Conservation (phyloP, 2,329 filamentous ascomycete genomes). For the Ascochyta clinopodiicola region DNA sequence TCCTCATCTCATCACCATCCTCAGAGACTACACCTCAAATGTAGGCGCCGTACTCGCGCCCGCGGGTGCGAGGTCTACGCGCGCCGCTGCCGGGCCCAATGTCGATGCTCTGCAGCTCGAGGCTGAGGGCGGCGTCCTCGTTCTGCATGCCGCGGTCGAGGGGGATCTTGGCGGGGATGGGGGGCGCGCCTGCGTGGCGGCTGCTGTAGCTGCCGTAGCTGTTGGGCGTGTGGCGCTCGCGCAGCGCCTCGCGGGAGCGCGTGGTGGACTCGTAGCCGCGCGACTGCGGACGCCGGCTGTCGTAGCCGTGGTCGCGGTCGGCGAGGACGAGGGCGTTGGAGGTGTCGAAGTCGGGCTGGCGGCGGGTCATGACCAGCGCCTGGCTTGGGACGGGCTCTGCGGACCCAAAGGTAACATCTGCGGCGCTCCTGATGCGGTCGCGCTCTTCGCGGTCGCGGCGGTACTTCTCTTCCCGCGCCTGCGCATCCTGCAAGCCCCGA, state of each 20-base stretch:
- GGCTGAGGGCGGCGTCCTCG: conserved; percentile 65
- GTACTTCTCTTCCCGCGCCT: conserved; percentile 40
- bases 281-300: conserved; percentile 39
- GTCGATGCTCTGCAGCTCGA: conserved; percentile 69
- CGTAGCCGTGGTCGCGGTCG: conserved; percentile 18
- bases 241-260: conserved; percentile 30
- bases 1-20: neutral
- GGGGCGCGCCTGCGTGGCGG: conserved; percentile 55
- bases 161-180: conserved; percentile 75
- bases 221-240: conserved; percentile 45
- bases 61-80: conserved; percentile 23
- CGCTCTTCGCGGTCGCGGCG: conserved; percentile 42
- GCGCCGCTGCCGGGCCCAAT: conserved; percentile 46
- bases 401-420: conserved; percentile 33
- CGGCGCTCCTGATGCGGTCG: conserved; percentile 41
- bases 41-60: conserved; percentile 6
- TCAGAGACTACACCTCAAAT: neutral
- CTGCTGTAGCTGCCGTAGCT: conserved; percentile 29
- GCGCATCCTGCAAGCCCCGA: conserved; percentile 48
- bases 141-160: conserved; percentile 46
- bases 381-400: conserved; percentile 27
- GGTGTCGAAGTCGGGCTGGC: conserved; percentile 20
- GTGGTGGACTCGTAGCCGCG: conserved; percentile 32
- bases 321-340: conserved; percentile 31
- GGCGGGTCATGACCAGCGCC: conserved; percentile 39